Base-by-base conservation (phyloP, 805 yeast genomes). In the Cyberlindnera americana region DNA sequence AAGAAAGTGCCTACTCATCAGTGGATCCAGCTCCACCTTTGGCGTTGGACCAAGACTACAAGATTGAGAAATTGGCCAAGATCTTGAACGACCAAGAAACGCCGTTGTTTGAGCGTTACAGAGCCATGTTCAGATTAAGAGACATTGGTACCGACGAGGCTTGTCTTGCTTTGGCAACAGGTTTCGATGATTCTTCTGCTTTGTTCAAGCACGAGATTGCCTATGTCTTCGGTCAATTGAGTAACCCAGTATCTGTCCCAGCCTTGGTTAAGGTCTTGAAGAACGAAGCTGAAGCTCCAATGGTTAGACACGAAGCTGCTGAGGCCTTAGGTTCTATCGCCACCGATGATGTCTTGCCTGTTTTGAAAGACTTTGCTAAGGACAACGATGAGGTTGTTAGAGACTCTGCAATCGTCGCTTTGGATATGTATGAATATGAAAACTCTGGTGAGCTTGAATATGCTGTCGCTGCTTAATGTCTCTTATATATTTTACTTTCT, bases 301-400 rank as follows among this genome's bases (percentile, higher is more conserved):
- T 93, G 99, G 99, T 95, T 24, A 83, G 99, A 68, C 99, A 93
- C 61, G 99, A 93, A 69, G 99, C 98, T 43, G 99, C 98, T 19
- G 99, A 93, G 68, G 99, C 99, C 19, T 73, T 95, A 54, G 99
- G 99, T 19, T 78, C 95, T 21, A 93, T 93, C 60, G 98, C 96
- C 19, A 87, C 97, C 9, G 96, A 87, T 56, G 97, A 91, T 43
- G 95, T 91, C 27, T 72, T 91, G 49, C 96, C 97, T 13, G 83
- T 93, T 25, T 76, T 95, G 57, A 75, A 84, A 61, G 69, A 79
- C 32, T 85, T 85, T 62, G 73, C 90, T 54, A 70, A 77, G 50
- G 99, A 93, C 61, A 71, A 77, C 44, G 96, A 86, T 53, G 77
- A 72, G 41, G 99, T 93, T 28, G 99, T 93, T 37, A 81, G 97